phyloP scores from a whole-genome alignment of 352 stramenopile species.

The Detonula confervacea region DNA sequence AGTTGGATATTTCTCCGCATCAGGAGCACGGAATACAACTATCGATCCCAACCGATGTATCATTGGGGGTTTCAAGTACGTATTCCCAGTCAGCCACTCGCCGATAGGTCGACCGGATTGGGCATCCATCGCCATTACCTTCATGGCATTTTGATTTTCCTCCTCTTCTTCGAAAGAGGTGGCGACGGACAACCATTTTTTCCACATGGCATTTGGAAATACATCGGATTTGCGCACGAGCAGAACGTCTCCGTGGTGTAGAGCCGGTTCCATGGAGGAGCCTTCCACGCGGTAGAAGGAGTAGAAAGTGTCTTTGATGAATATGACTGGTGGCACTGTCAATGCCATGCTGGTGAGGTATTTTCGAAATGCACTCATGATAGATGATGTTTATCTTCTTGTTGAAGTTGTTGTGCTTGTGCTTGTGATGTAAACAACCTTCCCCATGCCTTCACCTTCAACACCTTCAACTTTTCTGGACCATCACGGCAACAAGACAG shows the following conservation, averaged over 20 bases:
- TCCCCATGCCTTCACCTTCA: too few relatives aligned
- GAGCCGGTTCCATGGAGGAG: conserved; percentile 70
- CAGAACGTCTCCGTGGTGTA: conserved; percentile 68
- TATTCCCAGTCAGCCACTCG: conserved; percentile 16
- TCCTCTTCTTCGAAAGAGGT: conserved; percentile 16
- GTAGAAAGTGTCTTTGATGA: conserved; percentile 61
- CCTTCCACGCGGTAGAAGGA: conserved; percentile 60
- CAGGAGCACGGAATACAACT: conserved; percentile 37
- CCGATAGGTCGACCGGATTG: conserved; percentile 38
- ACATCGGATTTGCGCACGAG: conserved; percentile 72
- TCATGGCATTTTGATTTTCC: conserved; percentile 35
- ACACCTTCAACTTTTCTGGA: too few relatives aligned
- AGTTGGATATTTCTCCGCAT: conserved; percentile 42
- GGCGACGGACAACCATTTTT: conserved; percentile 11
- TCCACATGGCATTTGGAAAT: conserved; percentile 25
- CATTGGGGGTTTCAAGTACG: conserved; percentile 35
- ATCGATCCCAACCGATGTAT: conserved; percentile 38
- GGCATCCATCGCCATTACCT: conserved; percentile 42
- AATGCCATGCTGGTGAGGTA: conserved; percentile 21
- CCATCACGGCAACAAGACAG: too few relatives aligned
- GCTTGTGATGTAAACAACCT: too few relatives aligned
- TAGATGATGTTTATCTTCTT: not conserved
- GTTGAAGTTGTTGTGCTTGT: not conserved
- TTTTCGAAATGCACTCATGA: conserved; percentile 16
- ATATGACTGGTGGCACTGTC: conserved; percentile 27